phyloP scores from a whole-genome alignment of 2,329 filamentous ascomycete genomes.

The Xylaria multiplex region DNA sequence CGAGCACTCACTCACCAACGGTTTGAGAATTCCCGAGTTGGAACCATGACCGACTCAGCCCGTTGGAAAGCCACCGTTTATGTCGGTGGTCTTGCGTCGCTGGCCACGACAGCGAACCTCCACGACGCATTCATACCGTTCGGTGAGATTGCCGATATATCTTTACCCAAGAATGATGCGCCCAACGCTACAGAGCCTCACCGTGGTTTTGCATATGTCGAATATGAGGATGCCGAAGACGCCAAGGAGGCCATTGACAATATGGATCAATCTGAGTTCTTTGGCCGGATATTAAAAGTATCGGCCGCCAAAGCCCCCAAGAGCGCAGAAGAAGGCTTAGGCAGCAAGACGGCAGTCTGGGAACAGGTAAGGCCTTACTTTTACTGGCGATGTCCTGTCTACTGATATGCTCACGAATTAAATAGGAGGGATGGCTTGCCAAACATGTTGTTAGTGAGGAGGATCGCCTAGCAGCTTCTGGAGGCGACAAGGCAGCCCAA shows the following conservation, averaged over 20 bases:
- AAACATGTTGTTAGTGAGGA: conserved; percentile 87
- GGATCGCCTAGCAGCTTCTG: conserved; percentile 70
- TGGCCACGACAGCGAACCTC: conserved; percentile 78
- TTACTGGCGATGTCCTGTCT: not conserved
- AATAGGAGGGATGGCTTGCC: conserved; percentile 90
- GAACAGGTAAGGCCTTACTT: conserved; percentile 77
- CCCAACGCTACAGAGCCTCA: conserved; percentile 82
- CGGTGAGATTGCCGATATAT: conserved; percentile 92
- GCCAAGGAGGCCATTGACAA: conserved; percentile 97
- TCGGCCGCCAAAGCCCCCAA: conserved; percentile 92
- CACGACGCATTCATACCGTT: conserved; percentile 96
- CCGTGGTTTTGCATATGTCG: conserved; percentile 94
- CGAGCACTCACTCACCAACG: conserved; percentile 1
- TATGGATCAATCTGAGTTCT: conserved; percentile 97
- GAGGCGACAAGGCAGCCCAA: conserved; percentile 57
- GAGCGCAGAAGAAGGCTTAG: conserved; percentile 84
- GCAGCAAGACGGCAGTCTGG: conserved; percentile 95
- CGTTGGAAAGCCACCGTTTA: conserved; percentile 93
- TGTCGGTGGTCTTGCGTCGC: conserved; percentile 85
- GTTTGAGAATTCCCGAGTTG: conserved; percentile 10
- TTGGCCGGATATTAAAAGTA: conserved; percentile 90
- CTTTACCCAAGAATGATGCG: conserved; percentile 86
- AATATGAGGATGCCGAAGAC: conserved; percentile 87
- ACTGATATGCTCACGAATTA: conserved; percentile 39
- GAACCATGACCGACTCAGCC: conserved; percentile 79